Evolutionary conservation across 306 rosid genomes (phyloP).

Genomic region (Ormosia semicastrata): DNA sequence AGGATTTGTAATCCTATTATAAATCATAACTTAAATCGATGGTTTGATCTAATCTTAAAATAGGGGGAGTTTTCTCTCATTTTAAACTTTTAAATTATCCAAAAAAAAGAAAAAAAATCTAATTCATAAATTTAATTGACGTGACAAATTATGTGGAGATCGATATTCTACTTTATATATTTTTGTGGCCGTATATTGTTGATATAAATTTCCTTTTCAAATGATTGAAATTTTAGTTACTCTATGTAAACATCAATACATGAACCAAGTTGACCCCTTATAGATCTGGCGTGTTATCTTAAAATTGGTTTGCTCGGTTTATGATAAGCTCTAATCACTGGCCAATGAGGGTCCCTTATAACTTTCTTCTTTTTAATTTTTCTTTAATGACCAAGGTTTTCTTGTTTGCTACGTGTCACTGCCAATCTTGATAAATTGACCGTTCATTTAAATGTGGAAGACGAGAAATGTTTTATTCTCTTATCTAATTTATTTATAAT

Average conservation of each 20-base stretch:
- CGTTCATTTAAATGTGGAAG: not conserved
- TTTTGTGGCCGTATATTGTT: not conserved
- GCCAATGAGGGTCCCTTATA: not conserved
- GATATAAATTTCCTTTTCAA: not conserved
- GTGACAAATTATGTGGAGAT: not conserved
- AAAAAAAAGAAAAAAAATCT: too few relatives aligned
- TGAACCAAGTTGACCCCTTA: not conserved
- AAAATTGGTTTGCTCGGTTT: not conserved
- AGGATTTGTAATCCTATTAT: too few relatives aligned
- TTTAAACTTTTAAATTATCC: too few relatives aligned
- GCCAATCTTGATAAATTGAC: conserved; percentile 5
- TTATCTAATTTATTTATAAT: too few relatives aligned
- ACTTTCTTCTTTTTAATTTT: not conserved
- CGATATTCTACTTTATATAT: not conserved
- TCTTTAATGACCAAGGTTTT: conserved; percentile 10
- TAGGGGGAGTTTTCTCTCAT: too few relatives aligned
- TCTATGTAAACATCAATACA: not conserved
- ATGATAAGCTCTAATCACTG: not conserved
- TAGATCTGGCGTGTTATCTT: conserved; percentile 5
- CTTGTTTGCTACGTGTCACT: not conserved
- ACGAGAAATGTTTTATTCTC: too few relatives aligned
- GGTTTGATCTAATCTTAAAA: too few relatives aligned
- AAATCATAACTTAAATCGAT: too few relatives aligned
- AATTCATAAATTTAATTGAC: not conserved
- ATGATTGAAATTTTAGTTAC: not conserved